Evolutionary conservation across 106 monocot species (phyloP).

Genomic region (Alisma plantagoaquatica): DNA sequence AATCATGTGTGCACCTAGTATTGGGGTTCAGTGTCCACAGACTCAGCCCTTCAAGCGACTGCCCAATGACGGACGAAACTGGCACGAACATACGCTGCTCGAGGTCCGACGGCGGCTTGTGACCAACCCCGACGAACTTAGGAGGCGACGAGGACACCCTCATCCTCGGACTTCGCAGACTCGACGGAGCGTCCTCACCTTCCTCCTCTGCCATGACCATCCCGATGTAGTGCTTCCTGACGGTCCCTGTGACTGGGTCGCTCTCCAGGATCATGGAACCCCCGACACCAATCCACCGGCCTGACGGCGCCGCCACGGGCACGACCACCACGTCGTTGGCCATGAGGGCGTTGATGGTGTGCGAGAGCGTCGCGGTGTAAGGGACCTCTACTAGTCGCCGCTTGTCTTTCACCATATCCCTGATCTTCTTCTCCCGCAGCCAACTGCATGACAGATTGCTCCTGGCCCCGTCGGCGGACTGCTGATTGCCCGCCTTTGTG

Average conservation of each 20-base stretch:
- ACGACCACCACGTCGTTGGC: slow-evolving; percentile 46
- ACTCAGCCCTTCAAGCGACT: slow-evolving; percentile 58
- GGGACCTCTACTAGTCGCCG: slow-evolving; percentile 62
- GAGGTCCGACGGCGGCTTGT: slow-evolving; percentile 15
- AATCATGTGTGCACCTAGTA: too few species aligned
- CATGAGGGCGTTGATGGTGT: slow-evolving; percentile 42
- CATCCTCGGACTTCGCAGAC: neutral
- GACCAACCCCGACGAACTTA: neutral
- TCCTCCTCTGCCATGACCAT: slow-evolving; percentile 48
- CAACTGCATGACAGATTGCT: slow-evolving; percentile 22
- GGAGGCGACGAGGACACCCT: too few species aligned
- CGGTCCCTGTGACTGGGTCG: slow-evolving; percentile 40
- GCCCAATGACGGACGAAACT: slow-evolving; percentile 56
- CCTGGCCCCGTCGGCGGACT: too few species aligned
- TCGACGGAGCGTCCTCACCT: neutral
- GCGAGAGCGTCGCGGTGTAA: slow-evolving; percentile 42
- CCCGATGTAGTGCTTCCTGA: slow-evolving; percentile 60
- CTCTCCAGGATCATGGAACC: slow-evolving; percentile 63
- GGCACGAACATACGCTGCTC: slow-evolving; percentile 42
- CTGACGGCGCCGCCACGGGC: slow-evolving; percentile 57
- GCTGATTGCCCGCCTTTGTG: too few species aligned
- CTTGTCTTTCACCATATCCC: slow-evolving; percentile 32
- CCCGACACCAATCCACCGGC: slow-evolving; percentile 61
- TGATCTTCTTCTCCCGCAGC: slow-evolving; percentile 31
- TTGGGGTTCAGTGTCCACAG: slow-evolving; percentile 59